Conservation (phyloP, 495 filamentous ascomycete species). For the Arthonia radiata region DNA sequence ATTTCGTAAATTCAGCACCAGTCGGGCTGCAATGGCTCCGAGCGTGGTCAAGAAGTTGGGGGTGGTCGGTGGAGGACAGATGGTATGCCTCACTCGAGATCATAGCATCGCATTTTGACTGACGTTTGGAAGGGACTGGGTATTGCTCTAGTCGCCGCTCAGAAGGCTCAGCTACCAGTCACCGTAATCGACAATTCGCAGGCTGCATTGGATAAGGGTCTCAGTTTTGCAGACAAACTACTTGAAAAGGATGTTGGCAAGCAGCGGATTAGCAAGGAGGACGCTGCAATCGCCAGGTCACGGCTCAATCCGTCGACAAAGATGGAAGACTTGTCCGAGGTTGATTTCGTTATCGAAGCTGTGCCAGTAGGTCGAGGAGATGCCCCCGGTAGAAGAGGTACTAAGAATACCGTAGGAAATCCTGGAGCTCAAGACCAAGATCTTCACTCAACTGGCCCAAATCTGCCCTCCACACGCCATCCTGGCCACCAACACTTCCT, state of each 20-base stretch:
- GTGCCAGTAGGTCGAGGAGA: conserved; percentile 29
- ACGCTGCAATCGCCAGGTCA: conserved; percentile 42
- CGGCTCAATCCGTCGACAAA: conserved; percentile 44
- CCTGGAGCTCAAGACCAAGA: conserved; percentile 56
- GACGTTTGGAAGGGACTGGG: conserved; percentile 49
- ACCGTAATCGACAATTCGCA: conserved; percentile 68
- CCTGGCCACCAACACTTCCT: conserved; percentile 91
- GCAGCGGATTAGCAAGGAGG: conserved; percentile 49
- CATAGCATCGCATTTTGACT: conserved; percentile 1
- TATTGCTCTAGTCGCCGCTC: conserved; percentile 83
- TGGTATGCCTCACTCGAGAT: conserved; percentile 50
- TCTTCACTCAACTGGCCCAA: conserved; percentile 65
- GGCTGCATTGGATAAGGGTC: conserved; percentile 69
- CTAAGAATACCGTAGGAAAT: conserved; percentile 32
- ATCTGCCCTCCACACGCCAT: conserved; percentile 73
- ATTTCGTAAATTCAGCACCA: too few species aligned
- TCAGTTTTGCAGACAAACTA: conserved; percentile 88
- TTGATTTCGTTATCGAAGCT: conserved; percentile 96
- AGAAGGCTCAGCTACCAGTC: conserved; percentile 62
- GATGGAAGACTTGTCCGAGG: conserved; percentile 52
- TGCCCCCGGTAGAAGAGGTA: not conserved
- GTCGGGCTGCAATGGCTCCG: too few species aligned
- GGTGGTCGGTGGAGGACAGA: conserved; percentile 88
- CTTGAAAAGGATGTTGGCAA: conserved; percentile 82
- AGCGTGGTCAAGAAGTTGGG: conserved; percentile 75